Evolutionary conservation across 2,329 filamentous ascomycete species (phyloP), one percentile per base, ranked within the genome.

Genomic region (Exophiala calicioides): DNA sequence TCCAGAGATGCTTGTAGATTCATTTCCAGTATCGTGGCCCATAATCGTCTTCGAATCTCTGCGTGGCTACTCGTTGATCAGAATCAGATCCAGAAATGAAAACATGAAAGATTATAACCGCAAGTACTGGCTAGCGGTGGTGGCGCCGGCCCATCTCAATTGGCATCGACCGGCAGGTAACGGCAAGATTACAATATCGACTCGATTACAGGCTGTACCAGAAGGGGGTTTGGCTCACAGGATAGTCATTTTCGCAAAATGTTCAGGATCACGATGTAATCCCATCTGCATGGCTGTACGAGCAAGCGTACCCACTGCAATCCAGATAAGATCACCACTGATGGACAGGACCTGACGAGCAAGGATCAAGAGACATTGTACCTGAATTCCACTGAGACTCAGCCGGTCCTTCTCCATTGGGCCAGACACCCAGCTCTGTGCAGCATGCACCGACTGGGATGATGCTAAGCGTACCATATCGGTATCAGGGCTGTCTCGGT

Each of bases 21-120:
- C 19, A 69, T 47, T 40, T 69, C 66, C 3, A 68, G 27, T n/a
- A 69, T 60, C 1, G 65, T 67, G 21, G 60, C 61, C 65, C 65
- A 68, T 3, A 69, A 50, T 18, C 62, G 48, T 33, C 65, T 49
- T 13, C 65, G 58, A 1, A 65, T 39, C 32, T 67, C 63, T 2
- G 30, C 44, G 8, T 16, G 10, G n/a, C n/a, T n/a, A n/a, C n/a
- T n/a, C n/a, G n/a, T n/a, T n/a, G n/a, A n/a, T n/a, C n/a, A n/a
- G n/a, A n/a, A n/a, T n/a, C n/a, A n/a, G n/a, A n/a, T n/a, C n/a
- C n/a, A n/a, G n/a, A n/a, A n/a, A n/a, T n/a, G n/a, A n/a, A n/a
- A n/a, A n/a, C n/a, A n/a, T n/a, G n/a, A n/a, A n/a, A n/a, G n/a
- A n/a, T n/a, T n/a, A n/a, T n/a, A n/a, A n/a, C n/a, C n/a, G n/a